These are phyloP conservation scores for Thraustochytrium sp. DNA, from an alignment of 352 stramenopile species.

Conservation along the genomic window DNA sequence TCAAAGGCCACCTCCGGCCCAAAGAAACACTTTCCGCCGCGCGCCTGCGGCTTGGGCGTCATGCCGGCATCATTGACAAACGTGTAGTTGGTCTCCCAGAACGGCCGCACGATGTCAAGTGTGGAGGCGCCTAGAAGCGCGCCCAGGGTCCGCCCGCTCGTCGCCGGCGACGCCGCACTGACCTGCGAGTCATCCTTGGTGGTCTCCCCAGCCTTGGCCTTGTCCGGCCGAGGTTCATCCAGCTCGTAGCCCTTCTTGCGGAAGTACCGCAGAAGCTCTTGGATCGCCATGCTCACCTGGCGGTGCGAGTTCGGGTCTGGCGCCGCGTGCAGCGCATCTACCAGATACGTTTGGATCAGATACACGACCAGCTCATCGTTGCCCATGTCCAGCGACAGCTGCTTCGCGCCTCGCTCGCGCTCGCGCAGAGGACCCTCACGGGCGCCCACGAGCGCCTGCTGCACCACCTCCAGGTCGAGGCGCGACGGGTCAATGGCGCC, in stretches of 20 bases:
- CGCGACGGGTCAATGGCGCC: conserved; percentile 14
- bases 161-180: not conserved
- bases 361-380: not conserved
- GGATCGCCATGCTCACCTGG: conserved; percentile 31
- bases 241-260: not conserved
- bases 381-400: not conserved
- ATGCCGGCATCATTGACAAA: not conserved
- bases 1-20: conserved; percentile 37
- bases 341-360: conserved; percentile 5
- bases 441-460: not conserved
- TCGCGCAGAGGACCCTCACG: not conserved
- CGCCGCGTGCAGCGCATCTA: not conserved
- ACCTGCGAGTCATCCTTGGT: not conserved
- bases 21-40: conserved; percentile 10
- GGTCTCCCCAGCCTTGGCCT: no score
- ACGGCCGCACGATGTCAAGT: not conserved
- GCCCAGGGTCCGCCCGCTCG: not conserved
- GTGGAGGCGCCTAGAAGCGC: not conserved
- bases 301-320: conserved; percentile 38
- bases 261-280: conserved; percentile 29
- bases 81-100: conserved; percentile 29
- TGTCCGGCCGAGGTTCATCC: no score
- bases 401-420: not conserved
- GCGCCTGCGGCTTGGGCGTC: not conserved
- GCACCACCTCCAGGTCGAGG: conserved; percentile 15